Conservation (phyloP, 73 alveolate genomes). For the Tetrahymena elliotti region DNA sequence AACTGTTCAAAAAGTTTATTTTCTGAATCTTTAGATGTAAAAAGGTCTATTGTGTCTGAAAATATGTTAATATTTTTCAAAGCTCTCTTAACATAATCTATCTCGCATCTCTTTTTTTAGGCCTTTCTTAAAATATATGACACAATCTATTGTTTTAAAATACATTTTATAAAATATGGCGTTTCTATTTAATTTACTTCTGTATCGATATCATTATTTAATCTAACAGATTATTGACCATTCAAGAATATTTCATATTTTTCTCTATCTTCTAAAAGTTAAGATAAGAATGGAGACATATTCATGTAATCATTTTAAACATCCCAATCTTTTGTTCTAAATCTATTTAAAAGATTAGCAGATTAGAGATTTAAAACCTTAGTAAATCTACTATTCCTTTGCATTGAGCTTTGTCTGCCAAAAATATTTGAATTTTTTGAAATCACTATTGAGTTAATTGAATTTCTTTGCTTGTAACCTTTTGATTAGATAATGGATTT, state of each 20-base stretch:
- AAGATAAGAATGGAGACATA: not conserved
- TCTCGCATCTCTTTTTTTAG: not conserved
- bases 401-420: not conserved
- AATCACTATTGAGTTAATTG: not conserved
- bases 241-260: not conserved
- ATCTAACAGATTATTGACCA: not conserved
- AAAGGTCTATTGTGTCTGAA: not conserved
- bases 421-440: not conserved
- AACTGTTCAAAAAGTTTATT: not conserved
- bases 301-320: not conserved
- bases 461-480: not conserved
- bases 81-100: not conserved
- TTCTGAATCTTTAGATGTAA: not conserved
- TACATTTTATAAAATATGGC: not conserved
- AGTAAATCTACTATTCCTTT: not conserved
- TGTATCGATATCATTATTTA: not conserved
- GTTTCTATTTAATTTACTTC: not conserved
- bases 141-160: not conserved
- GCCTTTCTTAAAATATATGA: not conserved
- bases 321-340: not conserved
- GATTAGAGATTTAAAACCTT: not conserved
- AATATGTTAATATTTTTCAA: not conserved
- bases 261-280: not conserved
- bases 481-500: not conserved
- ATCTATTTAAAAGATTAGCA: not conserved